Evolutionary conservation across 1,139 yeast species (phyloP).

Genomic region (Protomyces gravidus): DNA sequence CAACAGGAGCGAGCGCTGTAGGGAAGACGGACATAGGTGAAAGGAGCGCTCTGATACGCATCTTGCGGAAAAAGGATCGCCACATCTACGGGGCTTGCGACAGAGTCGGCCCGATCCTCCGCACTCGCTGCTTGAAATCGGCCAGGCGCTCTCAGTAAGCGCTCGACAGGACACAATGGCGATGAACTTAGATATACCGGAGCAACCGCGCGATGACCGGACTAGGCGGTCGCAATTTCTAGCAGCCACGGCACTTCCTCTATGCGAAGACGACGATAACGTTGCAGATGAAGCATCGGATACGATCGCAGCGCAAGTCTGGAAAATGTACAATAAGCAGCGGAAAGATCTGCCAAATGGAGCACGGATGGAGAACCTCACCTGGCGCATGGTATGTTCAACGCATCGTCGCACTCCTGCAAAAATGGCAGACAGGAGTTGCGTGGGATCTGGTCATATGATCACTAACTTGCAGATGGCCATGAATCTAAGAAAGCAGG

Average conservation of each 20-base stretch:
- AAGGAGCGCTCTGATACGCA: too few species aligned
- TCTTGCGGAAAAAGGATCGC: too few species aligned
- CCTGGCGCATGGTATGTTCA: conserved; percentile 69
- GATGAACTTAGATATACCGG: not conserved
- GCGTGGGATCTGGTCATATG: not conserved
- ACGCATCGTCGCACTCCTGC: too few species aligned
- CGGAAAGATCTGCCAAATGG: conserved; percentile 72
- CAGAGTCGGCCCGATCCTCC: too few species aligned
- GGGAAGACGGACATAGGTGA: too few species aligned
- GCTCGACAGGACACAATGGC: too few species aligned
- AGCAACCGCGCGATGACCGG: not conserved
- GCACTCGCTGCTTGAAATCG: too few species aligned
- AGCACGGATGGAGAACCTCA: conserved; percentile 70
- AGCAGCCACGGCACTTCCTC: not conserved
- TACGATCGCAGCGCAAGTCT: conserved; percentile 42
- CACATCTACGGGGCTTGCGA: too few species aligned
- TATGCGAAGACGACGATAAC: not conserved
- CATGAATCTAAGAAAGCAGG: conserved; percentile 44
- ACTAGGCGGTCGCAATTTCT: not conserved
- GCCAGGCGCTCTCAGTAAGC: too few species aligned
- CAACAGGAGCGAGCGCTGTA: too few species aligned
- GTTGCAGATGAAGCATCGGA: conserved; percentile 8
- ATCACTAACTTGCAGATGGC: conserved; percentile 47
- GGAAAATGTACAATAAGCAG: conserved; percentile 78
- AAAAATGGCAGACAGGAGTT: too few species aligned